Evolutionary conservation across 768 basidiomycete species (phyloP), one percentile per base, ranked within the genome.

Genomic region (Lepiota venenata): DNA sequence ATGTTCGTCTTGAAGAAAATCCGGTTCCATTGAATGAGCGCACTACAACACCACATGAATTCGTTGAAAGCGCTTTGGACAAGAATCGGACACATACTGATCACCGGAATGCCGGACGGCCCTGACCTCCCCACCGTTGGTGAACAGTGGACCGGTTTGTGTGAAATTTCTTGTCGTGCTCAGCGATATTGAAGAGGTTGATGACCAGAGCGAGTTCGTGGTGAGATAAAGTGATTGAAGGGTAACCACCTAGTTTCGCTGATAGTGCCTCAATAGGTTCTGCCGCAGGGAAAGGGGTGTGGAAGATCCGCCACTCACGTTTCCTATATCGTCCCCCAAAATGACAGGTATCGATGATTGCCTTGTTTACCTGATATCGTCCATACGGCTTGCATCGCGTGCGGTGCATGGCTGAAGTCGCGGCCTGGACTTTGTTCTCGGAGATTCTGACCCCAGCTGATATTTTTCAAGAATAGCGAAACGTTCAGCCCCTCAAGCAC

Each of bases 131-230:
- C 65, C 66, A 7, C 63, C 54, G 49, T 80, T 80, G 0, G 79
- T 79, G 58, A 79, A 82, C 11, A 82, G 63, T 4, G 75, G 67
- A 1, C 80, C n/a, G n/a, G n/a, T n/a, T n/a, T n/a, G n/a, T n/a
- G n/a, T n/a, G n/a, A n/a, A n/a, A n/a, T n/a, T n/a, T n/a, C n/a
- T n/a, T n/a, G n/a, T n/a, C n/a, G n/a, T n/a, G n/a, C n/a, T n/a
- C n/a, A n/a, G n/a, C n/a, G n/a, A n/a, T n/a, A n/a, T n/a, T n/a
- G n/a, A n/a, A n/a, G n/a, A n/a, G n/a, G n/a, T n/a, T n/a, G n/a
- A n/a, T n/a, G n/a, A n/a, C n/a, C n/a, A n/a, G n/a, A n/a, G n/a
- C n/a, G n/a, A n/a, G n/a, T n/a, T n/a, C 80, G 52, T 80, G 71
- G n/a, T 66, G 62, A 32, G 63, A 54, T 4, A 79, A 56, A 1